Base-by-base conservation (phyloP, 768 basidiomycete genomes). In the Podaxis carcinomalis region DNA sequence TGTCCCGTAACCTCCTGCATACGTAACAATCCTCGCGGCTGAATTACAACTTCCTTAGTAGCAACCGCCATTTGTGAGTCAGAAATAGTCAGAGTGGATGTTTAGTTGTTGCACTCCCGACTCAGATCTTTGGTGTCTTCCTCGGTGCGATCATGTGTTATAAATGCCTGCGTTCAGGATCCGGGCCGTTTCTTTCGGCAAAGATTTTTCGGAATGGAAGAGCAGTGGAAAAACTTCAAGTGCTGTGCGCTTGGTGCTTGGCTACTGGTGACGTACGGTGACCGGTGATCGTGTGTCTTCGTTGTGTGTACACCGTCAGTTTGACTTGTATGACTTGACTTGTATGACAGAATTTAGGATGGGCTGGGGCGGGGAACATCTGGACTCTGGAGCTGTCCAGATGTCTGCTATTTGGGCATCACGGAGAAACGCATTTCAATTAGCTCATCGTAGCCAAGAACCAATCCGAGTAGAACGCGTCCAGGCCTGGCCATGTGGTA, bases 11-110 rank as follows among this genome's bases (percentile, higher is more conserved):
- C 27, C 37, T 14, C 19, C n/a, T 23, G 10, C n/a, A 32, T 60
- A 60, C 54, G 52, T 60, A 60, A 60, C 19, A 19, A 27, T 23
- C 59, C 59, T 44, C 40, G 23, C 47, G 39, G 10, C 5, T 47
- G 51, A 52, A 19, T 36, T 21, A n/a, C 9, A 47, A 47, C 5
- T n/a, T 47, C 46, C 21, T 47, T 23, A 23, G 19, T 21, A 47
- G 40, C 50, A 3, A 28, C 50, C 50, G 16, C 13, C 14, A 28
- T 51, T 13, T 16, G 28, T 16, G 16, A 53, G 46, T 50, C 56
- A 57, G 53, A 25, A 55, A 55, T 42, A 42, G 42, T 21, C 19
- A n/a, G 16, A 23, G 21, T 23, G 47, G 19, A 27, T 49, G 25
- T 23, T 19, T 16, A 49, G 11, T 49, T 49, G 21, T 27, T 49